Conservation (phyloP, 352 stramenopile species). For the Globisporangium heterothallicum region DNA sequence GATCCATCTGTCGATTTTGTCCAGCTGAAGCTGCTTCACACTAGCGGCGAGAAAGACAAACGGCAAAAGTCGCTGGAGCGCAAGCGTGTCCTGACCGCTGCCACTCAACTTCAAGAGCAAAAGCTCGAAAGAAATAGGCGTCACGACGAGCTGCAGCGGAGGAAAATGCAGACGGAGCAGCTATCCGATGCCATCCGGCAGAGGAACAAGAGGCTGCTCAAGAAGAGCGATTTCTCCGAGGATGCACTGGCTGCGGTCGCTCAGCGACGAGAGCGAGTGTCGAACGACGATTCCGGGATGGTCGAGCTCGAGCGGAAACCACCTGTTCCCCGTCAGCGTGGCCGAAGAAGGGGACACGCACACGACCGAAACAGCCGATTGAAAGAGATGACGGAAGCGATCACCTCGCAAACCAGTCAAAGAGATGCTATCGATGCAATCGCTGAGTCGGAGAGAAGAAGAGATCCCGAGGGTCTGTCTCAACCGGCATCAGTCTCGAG, state of each 20-base stretch:
- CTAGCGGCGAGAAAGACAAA: constrained; percentile 15
- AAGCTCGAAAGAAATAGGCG: constrained; percentile 18
- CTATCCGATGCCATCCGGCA: constrained; percentile 51
- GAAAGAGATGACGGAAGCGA: constrained; percentile 1
- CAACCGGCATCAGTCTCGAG: background rate
- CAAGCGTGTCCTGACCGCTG: constrained; percentile 36
- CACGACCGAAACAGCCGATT: constrained; percentile 7
- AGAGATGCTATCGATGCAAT: background rate
- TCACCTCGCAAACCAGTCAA: background rate
- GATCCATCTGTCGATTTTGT: constrained; percentile 47
- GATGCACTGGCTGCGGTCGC: background rate
- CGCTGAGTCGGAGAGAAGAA: background rate
- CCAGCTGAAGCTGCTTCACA: constrained; percentile 37
- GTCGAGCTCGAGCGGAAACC: constrained; percentile 37
- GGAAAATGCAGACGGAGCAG: constrained; percentile 37
- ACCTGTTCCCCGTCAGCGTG: constrained; percentile 47
- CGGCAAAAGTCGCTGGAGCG: constrained; percentile 39
- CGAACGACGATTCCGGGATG: constrained; percentile 10
- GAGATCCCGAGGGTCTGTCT: background rate
- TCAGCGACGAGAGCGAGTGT: background rate
- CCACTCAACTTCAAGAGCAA: constrained; percentile 33
- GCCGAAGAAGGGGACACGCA: constrained; percentile 4
- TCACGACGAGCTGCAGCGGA: constrained; percentile 24
- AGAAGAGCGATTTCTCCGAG: background rate
- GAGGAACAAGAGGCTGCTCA: constrained; percentile 35